Evolutionary conservation across 805 yeast genomes (phyloP), one percentile per base, ranked within the genome.

Genomic region (Myxozyma monticola): DNA sequence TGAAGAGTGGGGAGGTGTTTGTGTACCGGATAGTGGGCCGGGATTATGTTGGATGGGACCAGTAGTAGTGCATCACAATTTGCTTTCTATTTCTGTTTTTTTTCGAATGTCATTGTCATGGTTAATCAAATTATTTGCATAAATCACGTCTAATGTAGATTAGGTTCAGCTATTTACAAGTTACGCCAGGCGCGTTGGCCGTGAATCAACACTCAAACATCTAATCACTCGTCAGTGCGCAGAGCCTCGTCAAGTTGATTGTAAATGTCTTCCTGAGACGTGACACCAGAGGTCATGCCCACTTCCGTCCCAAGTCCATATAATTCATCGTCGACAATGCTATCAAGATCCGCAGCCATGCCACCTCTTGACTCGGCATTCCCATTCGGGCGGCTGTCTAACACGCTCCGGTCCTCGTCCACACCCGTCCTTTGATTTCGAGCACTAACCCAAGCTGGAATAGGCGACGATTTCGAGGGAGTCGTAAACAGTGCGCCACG

Each of bases 21-120:
- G 86, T 90, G 3, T 93, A 83, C 68, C 79, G 98, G 63, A 79
- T 80, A 5, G 84, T 89, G 28, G 87, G 86, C 10, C 78, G 88
- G 54, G 81, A 78, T 30, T 83, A 76, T 61, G 77, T 88, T 36
- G 84, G 82, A 3, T 89, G 96, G 96, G 48, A 48, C 20, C 40
- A 42, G n/a, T 45, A 42, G 42, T 15, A 10, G 31, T 28, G 14
- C 9, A n/a, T n/a, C n/a, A n/a, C n/a, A n/a, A n/a, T n/a, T n/a
- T n/a, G n/a, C n/a, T n/a, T n/a, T n/a, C n/a, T n/a, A n/a, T n/a
- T n/a, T n/a, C n/a, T n/a, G n/a, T n/a, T n/a, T n/a, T n/a, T n/a
- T n/a, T n/a, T n/a, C n/a, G n/a, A n/a, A n/a, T n/a, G n/a, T n/a
- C n/a, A n/a, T n/a, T n/a, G n/a, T n/a, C n/a, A n/a, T n/a, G n/a